Base-by-base conservation (phyloP, 2,329 filamentous ascomycete species). In the Coniochaeta pulveracea region DNA sequence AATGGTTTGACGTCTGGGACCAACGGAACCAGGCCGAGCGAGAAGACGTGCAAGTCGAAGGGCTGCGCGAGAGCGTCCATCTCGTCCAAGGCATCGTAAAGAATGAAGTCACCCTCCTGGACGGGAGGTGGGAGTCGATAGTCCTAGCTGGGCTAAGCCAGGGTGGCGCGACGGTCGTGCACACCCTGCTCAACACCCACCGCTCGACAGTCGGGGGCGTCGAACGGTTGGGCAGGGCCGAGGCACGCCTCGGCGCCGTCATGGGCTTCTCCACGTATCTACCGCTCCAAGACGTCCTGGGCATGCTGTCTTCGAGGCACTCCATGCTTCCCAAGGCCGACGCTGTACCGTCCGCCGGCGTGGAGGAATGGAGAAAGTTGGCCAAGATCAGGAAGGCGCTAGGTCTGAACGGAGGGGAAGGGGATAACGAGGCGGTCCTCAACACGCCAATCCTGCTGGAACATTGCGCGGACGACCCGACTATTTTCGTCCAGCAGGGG, bases 1-100 rank as follows among this genome's bases (percentile, higher is more conserved):
- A 67, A 42, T 72, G 66, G 67, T 72, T 70, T 44, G 65, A 72
- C 43, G 54, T 68, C 22, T 63, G 55, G 51, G 60, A 63, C 32
- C 48, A 58, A 1, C 42, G 49, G 12, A 48, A 63, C 36, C 58
- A 62, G 11, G 31, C 49, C 2, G 48, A 60, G n/a, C 43, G 48
- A 11, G 61, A 69, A 37, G 57, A 64, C 3, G 37, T 63, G 4
- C 63, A 68, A 42, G 45, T 45, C 0, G 40, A 47, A 0, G 64
- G 64, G 0, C 43, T 72, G 9, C 45, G 43, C 21, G 57, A 61
- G 8, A 57, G 54, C 36, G 53, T 63, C 0, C 26, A 32, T 0
- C 39, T 41, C 4, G 45, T 68, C 3, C 41, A 49, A 3, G 32
- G 41, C 0, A 27, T 65, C 3, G 41, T 66, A 1, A 27, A 17